phyloP scores from a whole-genome alignment of 768 basidiomycete genomes.

The Boletus pseudopeckii region DNA sequence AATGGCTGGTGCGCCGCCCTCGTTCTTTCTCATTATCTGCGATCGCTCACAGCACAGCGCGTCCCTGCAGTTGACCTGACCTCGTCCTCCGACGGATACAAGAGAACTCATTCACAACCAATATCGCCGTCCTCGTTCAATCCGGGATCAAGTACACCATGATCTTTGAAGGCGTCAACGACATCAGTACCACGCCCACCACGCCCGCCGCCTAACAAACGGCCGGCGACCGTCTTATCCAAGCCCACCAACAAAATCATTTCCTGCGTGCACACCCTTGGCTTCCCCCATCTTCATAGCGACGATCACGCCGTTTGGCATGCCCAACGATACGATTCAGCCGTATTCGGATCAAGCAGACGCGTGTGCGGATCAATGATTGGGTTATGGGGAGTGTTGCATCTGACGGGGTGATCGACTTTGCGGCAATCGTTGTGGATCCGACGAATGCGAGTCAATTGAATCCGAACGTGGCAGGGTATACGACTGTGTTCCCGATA shows the following conservation, averaged over 20 bases:
- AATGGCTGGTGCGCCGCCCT: not conserved
- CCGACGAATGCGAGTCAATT: not conserved
- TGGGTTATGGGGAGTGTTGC: not conserved
- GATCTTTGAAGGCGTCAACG: slow-evolving; percentile 11
- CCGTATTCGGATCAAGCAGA: slow-evolving; percentile 2
- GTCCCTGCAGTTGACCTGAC: not conserved
- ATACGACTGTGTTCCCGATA: not conserved
- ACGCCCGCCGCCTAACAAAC: not conserved
- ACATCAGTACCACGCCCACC: not conserved
- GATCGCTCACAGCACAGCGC: not conserved
- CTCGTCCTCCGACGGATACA: slow-evolving; percentile 6
- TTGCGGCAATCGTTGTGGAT: slow-evolving; percentile 7
- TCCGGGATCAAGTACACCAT: slow-evolving; percentile 6
- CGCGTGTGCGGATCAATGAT: not conserved
- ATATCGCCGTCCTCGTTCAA: not conserved
- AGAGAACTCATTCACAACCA: not conserved
- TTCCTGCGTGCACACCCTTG: not conserved
- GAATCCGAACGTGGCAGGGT: slow-evolving; percentile 6
- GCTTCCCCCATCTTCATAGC: slow-evolving; percentile 3
- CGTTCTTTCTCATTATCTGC: not conserved
- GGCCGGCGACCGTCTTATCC: slow-evolving; percentile 3
- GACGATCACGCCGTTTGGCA: slow-evolving; percentile 3
- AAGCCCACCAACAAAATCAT: slow-evolving; percentile 1
- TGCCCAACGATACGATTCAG: not conserved
- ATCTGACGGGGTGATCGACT: slow-evolving; percentile 6